phyloP scores from a whole-genome alignment of 176 grass and related monocot species.

The Hordeum vulgare region MorexV3_pseudomolecules_assembly NC_058523.1:518877123-518877622 shows the following conservation, averaged over 20 bases:
- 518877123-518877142: slow-evolving; percentile 19
- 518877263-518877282: slow-evolving; percentile 32
- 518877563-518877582: neutral
- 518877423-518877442: slow-evolving; percentile 1
- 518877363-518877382: neutral
- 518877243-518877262: slow-evolving; percentile 50
- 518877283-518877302: slow-evolving; percentile 26
- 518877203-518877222: slow-evolving; percentile 28
- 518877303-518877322: slow-evolving; percentile 38
- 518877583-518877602: too few relatives aligned
- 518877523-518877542: neutral
- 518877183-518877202: slow-evolving; percentile 9
- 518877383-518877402: neutral
- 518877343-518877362: neutral
- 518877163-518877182: slow-evolving; percentile 17
- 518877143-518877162: slow-evolving; percentile 24
- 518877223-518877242: slow-evolving; percentile 11
- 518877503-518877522: neutral
- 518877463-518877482: neutral
- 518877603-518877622: too few relatives aligned
- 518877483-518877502: too few relatives aligned
- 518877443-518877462: neutral
- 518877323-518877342: slow-evolving; percentile 2
- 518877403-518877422: slow-evolving; percentile 1
- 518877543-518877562: slow-evolving; percentile 1